Evolutionary conservation across 257 asterid genomes (phyloP), one percentile per base, ranked within the genome.

Genomic region (Linaria vulgaris): DNA sequence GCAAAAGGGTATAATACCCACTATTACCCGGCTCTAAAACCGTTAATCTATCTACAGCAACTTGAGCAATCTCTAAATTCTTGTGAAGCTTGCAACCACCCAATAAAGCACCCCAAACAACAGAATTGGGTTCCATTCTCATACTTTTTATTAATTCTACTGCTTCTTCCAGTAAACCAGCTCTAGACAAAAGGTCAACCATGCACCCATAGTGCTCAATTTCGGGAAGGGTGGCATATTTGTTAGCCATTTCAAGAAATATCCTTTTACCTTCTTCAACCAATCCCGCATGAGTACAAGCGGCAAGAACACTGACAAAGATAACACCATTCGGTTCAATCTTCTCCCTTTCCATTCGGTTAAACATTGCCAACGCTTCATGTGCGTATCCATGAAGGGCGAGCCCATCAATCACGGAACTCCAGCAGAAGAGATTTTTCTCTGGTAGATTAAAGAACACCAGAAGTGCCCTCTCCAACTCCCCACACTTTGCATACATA

Each of bases 401-500:
- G 54, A 88, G 88, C 52, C 96, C 97, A 69, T 80, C 95, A 59
- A 88, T 82, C 64, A 80, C 67, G 15, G 89, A 84, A 70, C 87
- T 85, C 97, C 97, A 88, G 59, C 94, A 82, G 65, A 85, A 82
- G 51, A 88, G 46, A 71, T 90, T 88, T 48, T 82, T 90, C 64
- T 82, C 84, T 37, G 21, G 78, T 72, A 90, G 74, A 73, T 85
- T 88, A 72, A 63, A 78, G 76, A 88, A 88, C 43, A 84, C 88
- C 63, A 78, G 66, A 7, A 91, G 83, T 12, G 94, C 83, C 64
- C 74, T 82, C 75, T 83, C 88, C 75, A 86, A 51, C 73, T 74
- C 70, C 59, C 97, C 97, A 20, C 96, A 88, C 72, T 86, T 84
- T 44, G 91, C 85, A 57, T 88, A 85, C 97, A 91, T 91, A 75